Evolutionary conservation across 177 flowering plant species (phyloP).

Genomic region (Tripterygium wilfordii): DNA sequence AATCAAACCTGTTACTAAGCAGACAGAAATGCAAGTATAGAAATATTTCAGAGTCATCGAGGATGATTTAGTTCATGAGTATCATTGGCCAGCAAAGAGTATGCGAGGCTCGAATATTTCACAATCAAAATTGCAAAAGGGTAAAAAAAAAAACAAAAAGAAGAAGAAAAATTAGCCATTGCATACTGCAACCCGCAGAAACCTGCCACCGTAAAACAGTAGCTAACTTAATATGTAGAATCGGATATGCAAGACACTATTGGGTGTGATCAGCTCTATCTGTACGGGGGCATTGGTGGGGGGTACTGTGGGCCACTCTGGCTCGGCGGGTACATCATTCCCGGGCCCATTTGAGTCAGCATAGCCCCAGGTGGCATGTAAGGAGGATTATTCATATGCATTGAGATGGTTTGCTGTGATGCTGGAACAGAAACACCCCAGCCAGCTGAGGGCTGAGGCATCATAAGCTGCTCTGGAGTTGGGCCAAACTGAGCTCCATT

Average conservation of each 20-base stretch:
- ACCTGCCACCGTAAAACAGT: too few species aligned
- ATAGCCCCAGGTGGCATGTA: conserved; percentile 25
- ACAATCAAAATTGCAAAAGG: too few species aligned
- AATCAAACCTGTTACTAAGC: too few species aligned
- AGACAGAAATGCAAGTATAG: too few species aligned
- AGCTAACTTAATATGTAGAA: too few species aligned
- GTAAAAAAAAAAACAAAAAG: too few species aligned
- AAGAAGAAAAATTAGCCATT: too few species aligned
- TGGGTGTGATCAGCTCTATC: conserved; percentile 21
- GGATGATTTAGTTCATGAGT: too few species aligned
- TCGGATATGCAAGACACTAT: conserved; percentile 9
- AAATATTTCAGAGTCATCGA: too few species aligned
- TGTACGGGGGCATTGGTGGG: conserved; percentile 27
- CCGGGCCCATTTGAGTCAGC: conserved; percentile 26
- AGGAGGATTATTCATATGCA: conserved; percentile 24
- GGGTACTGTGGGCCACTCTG: conserved; percentile 24
- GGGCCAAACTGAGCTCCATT: conserved; percentile 28
- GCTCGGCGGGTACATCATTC: conserved; percentile 31
- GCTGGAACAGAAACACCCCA: conserved; percentile 27
- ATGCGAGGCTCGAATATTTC: too few species aligned
- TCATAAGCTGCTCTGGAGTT: conserved; percentile 17
- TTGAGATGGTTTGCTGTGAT: conserved; percentile 28
- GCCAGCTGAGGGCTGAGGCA: conserved; percentile 26
- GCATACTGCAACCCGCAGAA: too few species aligned
- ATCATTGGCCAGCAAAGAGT: too few species aligned